Percentiles rank a stretch among this genome's conserved stretches.
phyloP scores from a whole-genome alignment of 2,329 filamentous ascomycete genomes.

The Aspergillus puulaauensis region DNA sequence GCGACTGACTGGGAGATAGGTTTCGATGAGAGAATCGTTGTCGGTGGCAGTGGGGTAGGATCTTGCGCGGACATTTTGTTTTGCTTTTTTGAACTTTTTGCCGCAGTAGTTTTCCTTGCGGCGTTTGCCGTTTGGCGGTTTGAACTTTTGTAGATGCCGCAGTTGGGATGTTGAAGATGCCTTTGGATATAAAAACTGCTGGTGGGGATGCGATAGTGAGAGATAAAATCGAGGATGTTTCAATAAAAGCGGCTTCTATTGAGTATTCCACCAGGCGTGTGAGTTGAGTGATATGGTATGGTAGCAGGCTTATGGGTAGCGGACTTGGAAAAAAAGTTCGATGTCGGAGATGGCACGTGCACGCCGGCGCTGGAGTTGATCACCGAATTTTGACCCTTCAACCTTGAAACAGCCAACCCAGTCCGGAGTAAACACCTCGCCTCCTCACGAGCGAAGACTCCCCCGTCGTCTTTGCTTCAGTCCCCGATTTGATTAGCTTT shows the following conservation, averaged over 20 bases:
- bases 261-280: neutral
- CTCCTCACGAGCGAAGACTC: slow-evolving; percentile 15
- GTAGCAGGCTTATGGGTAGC: neutral
- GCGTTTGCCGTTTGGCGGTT: neutral
- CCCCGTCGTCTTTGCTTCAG: neutral
- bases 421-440: slow-evolving; percentile 2
- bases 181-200: neutral
- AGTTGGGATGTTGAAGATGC: neutral
- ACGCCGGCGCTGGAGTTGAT: slow-evolving; percentile 28
- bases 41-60: slow-evolving; percentile 39
- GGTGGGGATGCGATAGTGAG: neutral
- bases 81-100: neutral
- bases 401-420: slow-evolving; percentile 1
- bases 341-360: slow-evolving; percentile 28
- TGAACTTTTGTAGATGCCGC: neutral
- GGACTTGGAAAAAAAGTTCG: slow-evolving; percentile 15
- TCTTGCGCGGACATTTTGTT: slow-evolving; percentile 36
- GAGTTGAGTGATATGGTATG: neutral
- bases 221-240: neutral
- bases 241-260: neutral
- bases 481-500: neutral
- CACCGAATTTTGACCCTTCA: slow-evolving; percentile 32
- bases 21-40: slow-evolving; percentile 35
- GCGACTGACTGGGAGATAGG: slow-evolving; percentile 40
- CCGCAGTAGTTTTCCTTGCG: neutral